phyloP scores from a whole-genome alignment of 2,329 filamentous ascomycete species.

The Pseudogymnoascus sp. region DNA sequence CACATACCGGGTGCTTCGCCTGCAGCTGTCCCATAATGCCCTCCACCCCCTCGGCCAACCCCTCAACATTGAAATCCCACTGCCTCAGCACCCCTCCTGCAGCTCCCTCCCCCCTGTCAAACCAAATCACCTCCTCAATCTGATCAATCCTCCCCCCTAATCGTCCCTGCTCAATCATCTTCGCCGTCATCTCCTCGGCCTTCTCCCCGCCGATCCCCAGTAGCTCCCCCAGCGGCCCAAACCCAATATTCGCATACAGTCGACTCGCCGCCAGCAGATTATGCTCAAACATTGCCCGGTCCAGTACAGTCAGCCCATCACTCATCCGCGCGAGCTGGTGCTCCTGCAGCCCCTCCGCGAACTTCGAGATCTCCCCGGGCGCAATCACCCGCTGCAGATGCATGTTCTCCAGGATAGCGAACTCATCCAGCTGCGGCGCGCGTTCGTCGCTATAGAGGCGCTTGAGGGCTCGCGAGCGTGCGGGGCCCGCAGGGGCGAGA shows the following conservation, averaged over 20 bases:
- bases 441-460: constrained; percentile 92
- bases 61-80: constrained; percentile 86
- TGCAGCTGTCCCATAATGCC: constrained; percentile 74
- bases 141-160: constrained; percentile 88
- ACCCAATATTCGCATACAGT: constrained; percentile 68
- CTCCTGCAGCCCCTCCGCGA: constrained; percentile 68
- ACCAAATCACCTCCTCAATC: constrained; percentile 80
- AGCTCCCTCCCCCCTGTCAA: constrained; percentile 60
- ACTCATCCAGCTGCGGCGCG: constrained; percentile 65
- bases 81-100: constrained; percentile 65
- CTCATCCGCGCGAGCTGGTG: constrained; percentile 87
- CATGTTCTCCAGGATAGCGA: constrained; percentile 91
- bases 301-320: constrained; percentile 87
- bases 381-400: constrained; percentile 81
- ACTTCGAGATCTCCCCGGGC: constrained; percentile 75
- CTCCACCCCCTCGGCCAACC: constrained; percentile 82
- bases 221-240: constrained; percentile 66
- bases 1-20: constrained; percentile 64
- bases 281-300: constrained; percentile 90
- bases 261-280: constrained; percentile 81
- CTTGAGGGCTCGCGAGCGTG: constrained; percentile 69
- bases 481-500: constrained; percentile 81
- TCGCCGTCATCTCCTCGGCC: constrained; percentile 83
- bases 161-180: constrained; percentile 93
- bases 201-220: constrained; percentile 70